phyloP scores from a whole-genome alignment of 129 eudicot genomes.

The Helichrysum umbraculigerum region DNA sequence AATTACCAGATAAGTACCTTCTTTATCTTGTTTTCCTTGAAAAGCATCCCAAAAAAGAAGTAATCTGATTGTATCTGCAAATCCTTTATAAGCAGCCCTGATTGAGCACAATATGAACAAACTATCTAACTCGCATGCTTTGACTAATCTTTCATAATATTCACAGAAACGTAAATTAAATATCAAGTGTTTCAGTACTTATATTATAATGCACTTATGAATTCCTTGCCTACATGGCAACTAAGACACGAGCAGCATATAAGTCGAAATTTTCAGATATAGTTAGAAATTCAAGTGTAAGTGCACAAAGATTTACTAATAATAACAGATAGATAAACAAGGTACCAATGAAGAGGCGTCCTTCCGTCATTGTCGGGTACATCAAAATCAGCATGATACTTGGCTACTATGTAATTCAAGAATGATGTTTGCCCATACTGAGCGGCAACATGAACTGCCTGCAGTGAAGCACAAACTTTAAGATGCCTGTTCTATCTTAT shows the following conservation, averaged over 20 bases:
- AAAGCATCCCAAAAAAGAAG: slow-evolving; percentile 85
- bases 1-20: slow-evolving; percentile 49
- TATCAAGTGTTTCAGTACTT: not conserved
- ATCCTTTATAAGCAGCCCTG: slow-evolving; percentile 99
- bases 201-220: not conserved
- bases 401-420: slow-evolving; percentile 71
- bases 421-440: slow-evolving; percentile 93
- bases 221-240: slow-evolving; percentile 8
- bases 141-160: not conserved
- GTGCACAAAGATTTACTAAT: not conserved
- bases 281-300: not conserved
- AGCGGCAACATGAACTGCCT: slow-evolving; percentile 99
- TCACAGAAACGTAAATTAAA: not conserved
- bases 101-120: slow-evolving; percentile 17
- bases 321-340: not conserved
- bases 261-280: not conserved
- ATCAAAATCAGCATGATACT: slow-evolving; percentile 88
- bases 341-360: slow-evolving; percentile 92
- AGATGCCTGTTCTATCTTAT: too few relatives aligned
- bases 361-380: slow-evolving; percentile 95
- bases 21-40: slow-evolving; percentile 95
- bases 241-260: not conserved
- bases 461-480: too few relatives aligned
- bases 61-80: slow-evolving; percentile 83
- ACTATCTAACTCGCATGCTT: slow-evolving; percentile 9